Conservation (phyloP, 2,329 filamentous ascomycete genomes). For the Penicillium sp. region DNA sequence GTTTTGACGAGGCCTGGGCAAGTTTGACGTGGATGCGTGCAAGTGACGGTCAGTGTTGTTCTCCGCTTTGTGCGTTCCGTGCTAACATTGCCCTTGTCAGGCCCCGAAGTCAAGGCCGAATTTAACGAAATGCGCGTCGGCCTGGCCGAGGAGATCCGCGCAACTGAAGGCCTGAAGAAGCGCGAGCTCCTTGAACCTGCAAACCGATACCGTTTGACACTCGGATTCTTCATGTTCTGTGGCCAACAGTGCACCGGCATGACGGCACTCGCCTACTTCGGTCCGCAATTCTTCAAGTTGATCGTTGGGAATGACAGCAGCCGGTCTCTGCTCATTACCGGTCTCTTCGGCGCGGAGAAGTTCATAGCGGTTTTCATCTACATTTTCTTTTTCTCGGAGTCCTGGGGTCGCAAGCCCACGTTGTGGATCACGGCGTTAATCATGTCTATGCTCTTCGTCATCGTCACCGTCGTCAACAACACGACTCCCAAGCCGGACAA, state of each 20-base stretch:
- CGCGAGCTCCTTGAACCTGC: constrained; percentile 45
- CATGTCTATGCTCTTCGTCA: constrained; percentile 52
- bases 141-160: constrained; percentile 23
- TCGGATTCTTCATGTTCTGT: constrained; percentile 49
- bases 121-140: constrained; percentile 32
- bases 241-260: constrained; percentile 50
- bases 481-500: constrained; percentile 38
- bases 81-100: constrained; percentile 17
- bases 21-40: constrained; percentile 49
- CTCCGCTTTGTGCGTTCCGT: not conserved
- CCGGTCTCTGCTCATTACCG: constrained; percentile 45
- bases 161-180: constrained; percentile 47
- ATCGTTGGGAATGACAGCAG: constrained; percentile 44
- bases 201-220: constrained; percentile 46
- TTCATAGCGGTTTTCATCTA: constrained; percentile 48
- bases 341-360: constrained; percentile 52
- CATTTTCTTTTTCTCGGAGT: constrained; percentile 49
- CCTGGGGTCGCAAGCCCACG: constrained; percentile 48
- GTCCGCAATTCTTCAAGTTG: constrained; percentile 50
- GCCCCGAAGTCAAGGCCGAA: constrained; percentile 46
- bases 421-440: constrained; percentile 46
- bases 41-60: constrained; percentile 23
- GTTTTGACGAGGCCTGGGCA: constrained; percentile 46
- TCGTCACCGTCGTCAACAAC: constrained; percentile 46
- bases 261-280: constrained; percentile 47